Evolutionary conservation across 495 filamentous ascomycete genomes (phyloP).

Genomic region (Paragyromitra xinjiangensis): DNA sequence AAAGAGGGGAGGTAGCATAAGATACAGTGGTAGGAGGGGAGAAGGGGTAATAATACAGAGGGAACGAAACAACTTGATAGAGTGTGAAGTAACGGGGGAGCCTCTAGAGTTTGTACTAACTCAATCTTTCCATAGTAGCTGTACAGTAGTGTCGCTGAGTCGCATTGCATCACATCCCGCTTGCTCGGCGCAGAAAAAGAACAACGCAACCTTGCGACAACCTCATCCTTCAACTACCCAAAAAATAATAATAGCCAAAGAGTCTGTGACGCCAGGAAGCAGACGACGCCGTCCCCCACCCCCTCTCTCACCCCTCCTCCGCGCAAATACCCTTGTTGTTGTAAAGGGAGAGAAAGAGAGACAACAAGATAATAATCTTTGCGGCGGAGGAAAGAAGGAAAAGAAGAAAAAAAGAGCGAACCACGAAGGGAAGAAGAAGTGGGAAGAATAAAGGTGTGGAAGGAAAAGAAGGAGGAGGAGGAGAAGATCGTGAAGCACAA

Average conservation of each 20-base stretch:
- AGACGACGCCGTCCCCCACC: slow-evolving; percentile 5
- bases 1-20: not conserved
- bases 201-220: slow-evolving; percentile 47
- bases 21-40: not conserved
- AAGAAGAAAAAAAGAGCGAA: slow-evolving; percentile 12
- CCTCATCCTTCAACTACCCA: slow-evolving; percentile 32
- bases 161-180: slow-evolving; percentile 53
- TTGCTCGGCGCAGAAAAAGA: slow-evolving; percentile 42
- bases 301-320: not conserved
- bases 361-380: slow-evolving; percentile 11
- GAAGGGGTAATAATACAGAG: not conserved
- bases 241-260: slow-evolving; percentile 3
- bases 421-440: slow-evolving; percentile 32
- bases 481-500: slow-evolving; percentile 7
- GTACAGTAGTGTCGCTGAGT: slow-evolving; percentile 4
- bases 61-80: not conserved
- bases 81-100: not conserved
- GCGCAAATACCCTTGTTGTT: slow-evolving; percentile 8
- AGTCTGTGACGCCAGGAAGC: slow-evolving; percentile 25
- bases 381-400: slow-evolving; percentile 2
- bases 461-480: slow-evolving; percentile 10
- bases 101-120: slow-evolving; percentile 15
- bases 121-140: slow-evolving; percentile 22
- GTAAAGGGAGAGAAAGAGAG: slow-evolving; percentile 14
- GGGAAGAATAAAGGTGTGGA: slow-evolving; percentile 14